Conservation (phyloP, 352 stramenopile species). For the Phytophthora pistaciae region DNA sequence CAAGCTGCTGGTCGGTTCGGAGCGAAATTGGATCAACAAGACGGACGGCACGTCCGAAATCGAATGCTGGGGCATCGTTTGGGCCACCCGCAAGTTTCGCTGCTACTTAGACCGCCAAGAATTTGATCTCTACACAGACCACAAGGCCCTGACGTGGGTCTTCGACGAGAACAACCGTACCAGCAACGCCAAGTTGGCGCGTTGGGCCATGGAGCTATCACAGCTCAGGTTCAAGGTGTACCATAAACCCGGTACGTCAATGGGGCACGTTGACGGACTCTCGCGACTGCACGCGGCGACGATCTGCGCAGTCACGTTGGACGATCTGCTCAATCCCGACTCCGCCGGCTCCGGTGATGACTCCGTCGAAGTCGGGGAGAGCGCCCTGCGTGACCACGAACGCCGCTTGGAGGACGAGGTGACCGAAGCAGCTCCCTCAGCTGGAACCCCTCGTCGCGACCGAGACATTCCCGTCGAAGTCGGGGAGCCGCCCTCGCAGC, state of each 20-base stretch:
- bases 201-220: background rate
- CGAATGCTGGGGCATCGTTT: constrained; percentile 3
- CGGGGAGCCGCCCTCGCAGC: background rate
- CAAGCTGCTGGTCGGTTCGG: background rate
- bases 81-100: background rate
- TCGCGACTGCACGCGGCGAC: background rate
- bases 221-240: background rate
- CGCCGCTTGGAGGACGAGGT: too few species aligned
- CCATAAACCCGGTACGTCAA: background rate
- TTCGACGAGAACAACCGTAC: background rate
- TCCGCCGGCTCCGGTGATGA: background rate
- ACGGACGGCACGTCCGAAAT: background rate
- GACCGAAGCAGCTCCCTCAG: too few species aligned
- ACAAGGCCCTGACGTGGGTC: background rate
- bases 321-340: background rate
- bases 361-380: background rate
- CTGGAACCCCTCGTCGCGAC: too few species aligned
- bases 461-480: too few species aligned
- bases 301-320: background rate
- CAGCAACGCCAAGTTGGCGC: background rate
- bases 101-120: background rate
- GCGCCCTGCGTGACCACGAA: too few species aligned
- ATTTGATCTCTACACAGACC: background rate
- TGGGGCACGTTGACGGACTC: background rate
- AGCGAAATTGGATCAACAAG: constrained; percentile 7